Evolutionary conservation across 2,329 filamentous ascomycete species (phyloP), one percentile per base, ranked within the genome.

Genomic region (Exophiala xenobiotica): DNA sequence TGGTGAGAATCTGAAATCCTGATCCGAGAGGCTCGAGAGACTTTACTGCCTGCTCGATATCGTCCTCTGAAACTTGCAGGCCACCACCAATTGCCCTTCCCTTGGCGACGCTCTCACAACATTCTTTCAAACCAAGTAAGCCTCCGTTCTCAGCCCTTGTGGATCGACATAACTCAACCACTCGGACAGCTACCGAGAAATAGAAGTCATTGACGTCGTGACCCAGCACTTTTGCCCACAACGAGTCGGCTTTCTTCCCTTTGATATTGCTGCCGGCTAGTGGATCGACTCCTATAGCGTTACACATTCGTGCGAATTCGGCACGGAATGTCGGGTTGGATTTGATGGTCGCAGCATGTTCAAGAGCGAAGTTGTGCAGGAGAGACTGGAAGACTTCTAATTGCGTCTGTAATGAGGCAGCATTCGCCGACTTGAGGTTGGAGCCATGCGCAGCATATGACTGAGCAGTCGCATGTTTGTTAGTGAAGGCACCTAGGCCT

Each of bases 221-320:
- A 23, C 93, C 93, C 16, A 97, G 79, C 57, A 97, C 82, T 74
- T 96, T 91, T 6, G 90, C 87, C 92, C 93, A 97, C 53, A 96
- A 84, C 52, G 86, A 93, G 14, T 82, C 81, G 1, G 72, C 76
- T 4, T 74, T 76, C 55, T 74, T 75, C 46, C 76, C 74, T 61
- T 75, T 68, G 54, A 74, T 71, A 63, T 78, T 82, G 61, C 74
- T 79, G 51, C 80, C 83, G n/a, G 90, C 90, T 14, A 99, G 78
- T 2, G 93, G 95, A 69, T 99, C 93, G 9, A 99, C 90, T 42
- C 93, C 93, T 61, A 99, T 96, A 57, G 91, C 90, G 64, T 90
- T 84, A 74, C 93, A 99, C 93, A 99, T 99, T 68, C 92, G 90
- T 2, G 93, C 92, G 67, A 99, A 99, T 71, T 99, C 92, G 26